Base-by-base conservation (phyloP, 2,329 filamentous ascomycete species). In the Colletotrichum sp. region DNA sequence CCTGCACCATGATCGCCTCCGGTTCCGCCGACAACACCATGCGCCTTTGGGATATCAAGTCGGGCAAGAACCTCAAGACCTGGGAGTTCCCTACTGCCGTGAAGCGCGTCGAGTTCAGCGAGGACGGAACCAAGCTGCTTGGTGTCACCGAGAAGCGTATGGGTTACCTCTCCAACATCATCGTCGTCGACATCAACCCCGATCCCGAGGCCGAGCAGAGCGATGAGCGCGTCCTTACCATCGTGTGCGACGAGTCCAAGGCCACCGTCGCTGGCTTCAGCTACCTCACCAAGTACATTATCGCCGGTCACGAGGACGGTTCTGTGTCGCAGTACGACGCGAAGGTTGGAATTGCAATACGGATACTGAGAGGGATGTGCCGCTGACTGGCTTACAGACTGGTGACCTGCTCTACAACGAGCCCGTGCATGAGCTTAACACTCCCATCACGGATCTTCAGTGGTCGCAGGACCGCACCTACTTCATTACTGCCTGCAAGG, bases 91-190 rank as follows among this genome's bases (percentile, higher is more conserved):
- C 94, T 76, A 98, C 97, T 60, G 96, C 96, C 79, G 95, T 99
- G 86, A 98, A 99, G 93, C 93, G 97, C 82, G 96, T 98, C 85
- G 96, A 98, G 88, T 99, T 99, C 90, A 96, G 93, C 84, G 94
- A 98, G 82, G 97, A 99, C 86, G 97, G 96, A 82, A 94, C 92
- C 83, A 92, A 95, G 88, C 90, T 99, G 81, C 89, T 99, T 79
- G 96, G 95, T 78, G 96, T 99, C 78, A 99, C 97, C 70, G 97
- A 99, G 90, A 98, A 98, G 94, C 95, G 97, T 82, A 98, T 98
- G 92, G 97, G 97, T 80, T 96, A 95, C 87, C 90, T 98, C 79
- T 95, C 95, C 84, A 98, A 96, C 80, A 98, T 99, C 82, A 93
- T 96, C 77, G 96, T 98, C 78, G 91, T 97, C 83, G 95, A 98